phyloP scores from a whole-genome alignment of 73 alveolate genomes.

The Tetrahymena thermophila region DNA sequence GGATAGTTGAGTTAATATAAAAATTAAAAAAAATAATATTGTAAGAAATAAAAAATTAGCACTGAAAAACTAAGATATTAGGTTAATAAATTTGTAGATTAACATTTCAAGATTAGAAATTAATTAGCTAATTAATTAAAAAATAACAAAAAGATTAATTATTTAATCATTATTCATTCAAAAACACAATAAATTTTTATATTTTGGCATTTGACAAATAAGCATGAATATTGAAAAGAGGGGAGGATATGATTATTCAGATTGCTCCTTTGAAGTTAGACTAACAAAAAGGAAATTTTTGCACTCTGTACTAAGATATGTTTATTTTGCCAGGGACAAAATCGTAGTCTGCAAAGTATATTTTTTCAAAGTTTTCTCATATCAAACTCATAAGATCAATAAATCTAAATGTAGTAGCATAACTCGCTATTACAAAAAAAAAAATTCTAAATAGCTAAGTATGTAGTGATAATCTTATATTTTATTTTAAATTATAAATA shows the following conservation, averaged over 20 bases:
- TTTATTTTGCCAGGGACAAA: not conserved
- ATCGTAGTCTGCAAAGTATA: not conserved
- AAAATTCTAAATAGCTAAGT: not conserved
- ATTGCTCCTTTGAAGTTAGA: slow-evolving; percentile 2
- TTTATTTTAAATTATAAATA: not conserved
- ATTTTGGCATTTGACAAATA: not conserved
- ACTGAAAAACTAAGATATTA: not conserved
- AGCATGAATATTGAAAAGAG: not conserved
- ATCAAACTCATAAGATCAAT: too few relatives aligned
- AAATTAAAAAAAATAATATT: not conserved
- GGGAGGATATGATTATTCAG: slow-evolving; percentile 1
- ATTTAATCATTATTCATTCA: not conserved
- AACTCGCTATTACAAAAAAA: too few relatives aligned
- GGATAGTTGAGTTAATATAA: not conserved
- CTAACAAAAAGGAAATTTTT: not conserved
- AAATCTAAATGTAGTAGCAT: too few relatives aligned
- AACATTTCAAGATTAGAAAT: not conserved
- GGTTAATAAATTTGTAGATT: not conserved
- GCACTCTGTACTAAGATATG: not conserved
- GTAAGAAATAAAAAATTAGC: not conserved
- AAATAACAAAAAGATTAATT: not conserved
- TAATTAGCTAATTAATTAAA: not conserved
- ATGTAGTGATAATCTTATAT: not conserved
- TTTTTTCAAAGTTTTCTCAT: not conserved
- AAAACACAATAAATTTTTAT: not conserved